Base-by-base conservation (phyloP, 176 grass and related monocot genomes). In the Aegilops tauschii region DNA sequence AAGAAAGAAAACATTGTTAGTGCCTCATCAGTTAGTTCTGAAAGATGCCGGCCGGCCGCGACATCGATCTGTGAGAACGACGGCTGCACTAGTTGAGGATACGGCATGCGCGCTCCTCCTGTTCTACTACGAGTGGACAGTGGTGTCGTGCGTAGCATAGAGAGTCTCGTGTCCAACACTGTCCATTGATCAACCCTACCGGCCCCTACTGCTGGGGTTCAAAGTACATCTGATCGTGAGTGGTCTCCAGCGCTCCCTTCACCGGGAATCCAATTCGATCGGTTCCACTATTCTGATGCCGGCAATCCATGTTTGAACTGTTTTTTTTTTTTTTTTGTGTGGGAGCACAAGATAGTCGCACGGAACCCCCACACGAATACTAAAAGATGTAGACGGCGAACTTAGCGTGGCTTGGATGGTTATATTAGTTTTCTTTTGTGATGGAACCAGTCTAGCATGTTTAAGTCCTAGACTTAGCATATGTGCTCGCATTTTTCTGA, bases 81-180 rank as follows among this genome's bases (percentile, higher is more conserved):
- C 80, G 9, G 87, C 73, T 81, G 54, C 68, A 6, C 31, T 17
- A 16, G 39, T 67, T 82, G 31, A 70, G 14, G 23, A 23, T 14
- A 10, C 14, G 59, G 69, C 85, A 54, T 65, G 78, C 78, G 85
- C 78, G 78, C 50, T 54, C 47, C 77, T 50, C 9, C 14, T 77
- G 73, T 77, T 29, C 32, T 1, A 29, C 32, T 1, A 29, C 32
- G 11, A 54, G 50, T 54, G 50, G 42, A 18, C 49, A 14, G 31
- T 56, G 73, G 14, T 75, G 23, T 11, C 61, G 17, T 17, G 45
- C 40, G 13, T 75, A 50, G 72, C n/a, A 14, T 49, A 16, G 72
- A 34, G 52, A 82, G 34, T 58, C 27, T 35, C 28, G 37, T 27
- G 71, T 16, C 27, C 2, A 65, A 12, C 18, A 23, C 8, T 80